Evolutionary conservation across 257 asterid species (phyloP).

Genomic region (Paulownia fortunei): DNA sequence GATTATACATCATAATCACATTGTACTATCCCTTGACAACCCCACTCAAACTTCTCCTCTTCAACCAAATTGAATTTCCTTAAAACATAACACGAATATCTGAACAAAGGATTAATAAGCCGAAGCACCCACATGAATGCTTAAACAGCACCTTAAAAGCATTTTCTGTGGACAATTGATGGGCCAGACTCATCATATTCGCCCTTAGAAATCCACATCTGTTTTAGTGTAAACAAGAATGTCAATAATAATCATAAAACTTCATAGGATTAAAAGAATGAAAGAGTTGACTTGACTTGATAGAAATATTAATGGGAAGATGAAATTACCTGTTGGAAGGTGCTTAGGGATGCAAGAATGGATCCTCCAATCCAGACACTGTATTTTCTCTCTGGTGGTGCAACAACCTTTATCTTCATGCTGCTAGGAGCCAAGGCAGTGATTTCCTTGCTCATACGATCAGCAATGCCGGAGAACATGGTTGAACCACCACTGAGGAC

Average conservation of each 20-base stretch:
- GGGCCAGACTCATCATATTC: slow-evolving; percentile 47
- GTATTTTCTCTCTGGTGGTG: slow-evolving; percentile 42
- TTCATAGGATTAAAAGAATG: not conserved
- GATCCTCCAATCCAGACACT: slow-evolving; percentile 46
- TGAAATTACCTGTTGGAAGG: slow-evolving; percentile 42
- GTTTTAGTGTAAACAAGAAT: not conserved
- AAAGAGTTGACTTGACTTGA: not conserved
- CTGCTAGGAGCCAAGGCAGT: slow-evolving; percentile 44
- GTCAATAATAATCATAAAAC: not conserved
- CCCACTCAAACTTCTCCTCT: slow-evolving; percentile 20
- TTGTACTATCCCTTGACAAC: not conserved
- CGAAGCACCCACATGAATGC: not conserved
- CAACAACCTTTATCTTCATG: slow-evolving; percentile 44
- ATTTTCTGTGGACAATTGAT: slow-evolving; percentile 41
- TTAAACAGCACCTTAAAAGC: slow-evolving; percentile 29
- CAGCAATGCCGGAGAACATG: slow-evolving; percentile 41
- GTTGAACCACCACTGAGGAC: slow-evolving; percentile 47
- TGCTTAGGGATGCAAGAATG: slow-evolving; percentile 44
- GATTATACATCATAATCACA: not conserved
- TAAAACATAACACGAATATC: slow-evolving; percentile 26
- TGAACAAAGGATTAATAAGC: not conserved
- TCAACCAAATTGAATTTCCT: slow-evolving; percentile 30
- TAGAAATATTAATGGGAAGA: not conserved
- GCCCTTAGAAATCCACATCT: slow-evolving; percentile 46
- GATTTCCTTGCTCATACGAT: slow-evolving; percentile 44